Evolutionary conservation across 1,284 basidiomycete genomes (phyloP).

Genomic region (Marasmius sp.): DNA sequence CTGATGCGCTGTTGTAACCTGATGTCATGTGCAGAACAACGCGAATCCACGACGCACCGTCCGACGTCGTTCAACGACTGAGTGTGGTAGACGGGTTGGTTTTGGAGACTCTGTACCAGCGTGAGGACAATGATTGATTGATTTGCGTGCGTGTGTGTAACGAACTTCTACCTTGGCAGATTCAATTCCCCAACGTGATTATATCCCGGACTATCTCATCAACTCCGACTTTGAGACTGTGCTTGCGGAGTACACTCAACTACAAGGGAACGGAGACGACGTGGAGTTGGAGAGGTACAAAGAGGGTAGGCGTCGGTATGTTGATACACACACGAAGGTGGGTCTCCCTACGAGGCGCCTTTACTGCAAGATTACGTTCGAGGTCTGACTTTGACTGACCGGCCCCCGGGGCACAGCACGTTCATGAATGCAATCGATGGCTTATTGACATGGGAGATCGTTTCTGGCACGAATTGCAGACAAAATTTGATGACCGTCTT

Average conservation of each 20-base stretch:
- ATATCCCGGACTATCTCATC: background rate
- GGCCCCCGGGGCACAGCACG: background rate
- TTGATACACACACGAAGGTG: background rate
- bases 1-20: too few species aligned
- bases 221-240: background rate
- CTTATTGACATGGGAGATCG: background rate
- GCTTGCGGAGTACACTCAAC: background rate
- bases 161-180: background rate
- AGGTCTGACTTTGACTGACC: too few species aligned
- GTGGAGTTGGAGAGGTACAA: background rate
- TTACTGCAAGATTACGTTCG: background rate
- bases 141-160: background rate
- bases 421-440: background rate
- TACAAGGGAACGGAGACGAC: background rate
- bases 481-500: background rate
- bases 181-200: background rate
- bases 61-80: too few species aligned
- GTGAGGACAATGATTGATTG: too few species aligned
- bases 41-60: too few species aligned
- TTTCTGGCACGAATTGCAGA: background rate
- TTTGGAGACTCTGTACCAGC: too few species aligned
- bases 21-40: too few species aligned
- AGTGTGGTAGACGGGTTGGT: too few species aligned
- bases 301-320: background rate
- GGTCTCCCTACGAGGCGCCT: background rate